Percentiles rank a stretch among this genome's conserved stretches.
Conservation (phyloP, 805 yeast species). For the Spathaspora sp. region DNA sequence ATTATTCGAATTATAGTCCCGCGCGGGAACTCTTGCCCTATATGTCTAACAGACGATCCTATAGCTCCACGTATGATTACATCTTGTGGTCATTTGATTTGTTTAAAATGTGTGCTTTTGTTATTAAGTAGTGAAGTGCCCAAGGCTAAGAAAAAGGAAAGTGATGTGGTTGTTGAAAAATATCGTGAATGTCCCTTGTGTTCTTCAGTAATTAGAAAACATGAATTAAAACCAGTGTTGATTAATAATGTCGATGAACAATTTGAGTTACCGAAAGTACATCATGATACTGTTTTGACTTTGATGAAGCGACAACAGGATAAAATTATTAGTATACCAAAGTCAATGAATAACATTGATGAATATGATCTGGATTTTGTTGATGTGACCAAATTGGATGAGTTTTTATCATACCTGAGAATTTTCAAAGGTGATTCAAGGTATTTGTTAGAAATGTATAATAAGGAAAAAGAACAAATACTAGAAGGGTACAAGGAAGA, state of each 20-base stretch:
- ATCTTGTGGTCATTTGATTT: slow-evolving; percentile 89
- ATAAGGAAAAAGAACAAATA: slow-evolving; percentile 57
- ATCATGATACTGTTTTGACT: slow-evolving; percentile 54
- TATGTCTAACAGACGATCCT: slow-evolving; percentile 79
- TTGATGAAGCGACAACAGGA: slow-evolving; percentile 52
- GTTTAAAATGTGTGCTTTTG: slow-evolving; percentile 76
- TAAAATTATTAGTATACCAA: slow-evolving; percentile 48
- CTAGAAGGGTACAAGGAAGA: slow-evolving; percentile 53
- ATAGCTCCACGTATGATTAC: slow-evolving; percentile 90
- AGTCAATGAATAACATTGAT: slow-evolving; percentile 21
- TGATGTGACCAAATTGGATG: slow-evolving; percentile 22
- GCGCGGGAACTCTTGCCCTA: slow-evolving; percentile 80
- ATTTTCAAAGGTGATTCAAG: slow-evolving; percentile 62
- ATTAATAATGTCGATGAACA: slow-evolving; percentile 46
- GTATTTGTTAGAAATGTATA: slow-evolving; percentile 52
- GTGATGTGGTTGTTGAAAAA: slow-evolving; percentile 37
- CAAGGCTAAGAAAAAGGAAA: slow-evolving; percentile 31
- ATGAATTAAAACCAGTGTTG: slow-evolving; percentile 64
- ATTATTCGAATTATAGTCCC: slow-evolving; percentile 75
- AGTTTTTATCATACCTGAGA: slow-evolving; percentile 54
- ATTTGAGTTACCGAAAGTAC: slow-evolving; percentile 55
- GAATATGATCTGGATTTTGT: slow-evolving; percentile 11
- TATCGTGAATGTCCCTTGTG: slow-evolving; percentile 82
- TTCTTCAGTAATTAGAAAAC: slow-evolving; percentile 47
- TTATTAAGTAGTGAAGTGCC: slow-evolving; percentile 57